phyloP scores from a whole-genome alignment of 495 filamentous ascomycete species.

The Talaromyces adpressus region DNA sequence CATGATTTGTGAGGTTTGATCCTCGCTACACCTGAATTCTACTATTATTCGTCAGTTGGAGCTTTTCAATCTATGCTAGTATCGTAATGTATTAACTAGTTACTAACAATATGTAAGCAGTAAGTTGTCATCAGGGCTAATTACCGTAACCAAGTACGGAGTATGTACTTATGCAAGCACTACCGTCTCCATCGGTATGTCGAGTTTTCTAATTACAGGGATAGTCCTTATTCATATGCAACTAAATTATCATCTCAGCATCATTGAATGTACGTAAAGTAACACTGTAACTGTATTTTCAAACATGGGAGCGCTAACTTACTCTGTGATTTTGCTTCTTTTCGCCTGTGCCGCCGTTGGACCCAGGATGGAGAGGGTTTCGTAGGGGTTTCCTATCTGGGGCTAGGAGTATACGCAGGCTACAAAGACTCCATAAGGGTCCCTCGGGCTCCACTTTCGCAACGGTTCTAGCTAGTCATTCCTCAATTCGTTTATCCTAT shows the following conservation, averaged over 20 bases:
- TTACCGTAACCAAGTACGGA: background rate
- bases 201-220: background rate
- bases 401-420: background rate
- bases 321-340: background rate
- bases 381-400: background rate
- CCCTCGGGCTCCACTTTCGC: background rate
- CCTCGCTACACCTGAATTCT: background rate
- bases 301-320: background rate
- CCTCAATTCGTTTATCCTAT: background rate
- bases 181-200: no score
- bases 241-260: background rate
- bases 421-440: background rate
- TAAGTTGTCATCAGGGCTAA: background rate
- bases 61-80: no score
- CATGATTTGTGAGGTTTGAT: background rate
- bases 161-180: background rate
- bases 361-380: background rate
- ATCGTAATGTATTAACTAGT: background rate
- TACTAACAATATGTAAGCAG: background rate
- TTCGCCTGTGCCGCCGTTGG: slow-evolving; percentile 1
- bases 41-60: background rate
- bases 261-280: background rate
- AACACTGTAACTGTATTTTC: background rate
- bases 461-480: background rate
- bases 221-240: background rate